Percentiles rank a stretch among this genome's conserved stretches.
These are phyloP conservation scores for Corymbia maculata DNA, from an alignment of 345 rosid species.

Conservation along the genomic window DNA sequence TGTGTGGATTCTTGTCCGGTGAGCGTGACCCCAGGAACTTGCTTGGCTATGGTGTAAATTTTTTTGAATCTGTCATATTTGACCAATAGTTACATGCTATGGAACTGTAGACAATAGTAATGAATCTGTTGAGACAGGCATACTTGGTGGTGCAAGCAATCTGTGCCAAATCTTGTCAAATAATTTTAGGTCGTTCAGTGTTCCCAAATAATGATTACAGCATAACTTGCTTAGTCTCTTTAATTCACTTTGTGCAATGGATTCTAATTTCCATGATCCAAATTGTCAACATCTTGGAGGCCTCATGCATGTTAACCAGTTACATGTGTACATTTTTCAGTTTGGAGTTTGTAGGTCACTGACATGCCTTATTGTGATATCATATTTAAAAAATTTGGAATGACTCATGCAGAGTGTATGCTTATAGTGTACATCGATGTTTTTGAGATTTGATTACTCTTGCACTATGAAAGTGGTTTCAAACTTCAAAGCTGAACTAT, in stretches of 20 bases:
- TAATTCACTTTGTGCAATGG: not conserved
- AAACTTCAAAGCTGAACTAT: not conserved
- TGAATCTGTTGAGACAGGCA: not conserved
- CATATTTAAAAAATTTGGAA: not conserved
- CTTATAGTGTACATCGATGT: not conserved
- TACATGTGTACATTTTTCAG: not conserved
- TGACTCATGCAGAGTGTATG: not conserved
- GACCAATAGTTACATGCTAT: not conserved
- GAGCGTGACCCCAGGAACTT: not conserved
- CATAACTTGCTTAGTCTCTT: not conserved
- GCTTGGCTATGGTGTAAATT: not conserved
- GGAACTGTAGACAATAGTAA: not conserved
- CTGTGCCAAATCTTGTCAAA: not conserved
- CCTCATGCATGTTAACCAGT: not conserved
- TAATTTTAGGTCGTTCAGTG: not conserved
- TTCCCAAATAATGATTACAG: not conserved
- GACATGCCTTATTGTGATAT: not conserved
- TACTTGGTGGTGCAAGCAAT: not conserved
- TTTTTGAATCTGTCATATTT: not conserved
- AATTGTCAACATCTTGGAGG: not conserved
- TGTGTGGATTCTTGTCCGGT: not conserved
- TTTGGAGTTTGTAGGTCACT: not conserved
- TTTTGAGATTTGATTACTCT: not conserved
- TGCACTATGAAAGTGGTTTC: not conserved
- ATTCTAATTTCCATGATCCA: not conserved